A percentile compares a stretch with the other conserved stretches of the same genome.
Conservation (phyloP, 2,329 filamentous ascomycete species). For the Alternaria burnsii region DNA sequence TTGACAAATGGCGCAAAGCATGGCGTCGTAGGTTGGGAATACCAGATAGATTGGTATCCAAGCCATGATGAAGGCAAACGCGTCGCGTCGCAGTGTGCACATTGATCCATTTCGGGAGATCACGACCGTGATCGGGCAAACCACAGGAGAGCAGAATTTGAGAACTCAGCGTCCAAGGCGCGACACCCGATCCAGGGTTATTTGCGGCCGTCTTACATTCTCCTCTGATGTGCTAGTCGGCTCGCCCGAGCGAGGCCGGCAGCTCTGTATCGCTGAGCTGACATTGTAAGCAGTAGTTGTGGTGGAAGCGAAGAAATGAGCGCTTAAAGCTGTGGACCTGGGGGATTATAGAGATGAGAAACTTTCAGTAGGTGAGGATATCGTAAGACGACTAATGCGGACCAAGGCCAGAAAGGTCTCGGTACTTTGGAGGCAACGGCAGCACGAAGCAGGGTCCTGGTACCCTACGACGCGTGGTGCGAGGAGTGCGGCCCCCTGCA, state of each 20-base stretch:
- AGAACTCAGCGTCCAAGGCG: conserved; percentile 6
- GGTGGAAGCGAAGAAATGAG: neutral
- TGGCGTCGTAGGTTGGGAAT: conserved; percentile 12
- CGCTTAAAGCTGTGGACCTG: neutral
- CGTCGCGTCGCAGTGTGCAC: conserved; percentile 25
- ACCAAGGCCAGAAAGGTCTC: neutral
- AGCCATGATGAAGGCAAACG: conserved; percentile 18
- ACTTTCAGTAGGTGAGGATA: conserved; percentile 4
- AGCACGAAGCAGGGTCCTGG: conserved; percentile 10
- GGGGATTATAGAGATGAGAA: neutral
- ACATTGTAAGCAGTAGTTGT: conserved; percentile 1
- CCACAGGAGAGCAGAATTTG: neutral
- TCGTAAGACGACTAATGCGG: conserved; percentile 5
- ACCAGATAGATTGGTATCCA: conserved; percentile 14
- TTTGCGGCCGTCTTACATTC: conserved; percentile 5
- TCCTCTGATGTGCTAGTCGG: neutral
- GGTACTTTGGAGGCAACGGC: neutral
- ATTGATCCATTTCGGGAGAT: conserved; percentile 32
- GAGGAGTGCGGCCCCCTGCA: neutral
- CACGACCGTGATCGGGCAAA: conserved; percentile 37
- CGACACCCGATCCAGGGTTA: conserved; percentile 3
- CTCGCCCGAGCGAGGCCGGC: neutral
- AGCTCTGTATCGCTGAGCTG: neutral
- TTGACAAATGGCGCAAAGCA: conserved; percentile 12
- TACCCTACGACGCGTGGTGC: neutral